phyloP scores from a whole-genome alignment of 306 rosid genomes.

The Chamaecrista fasciculata region DNA sequence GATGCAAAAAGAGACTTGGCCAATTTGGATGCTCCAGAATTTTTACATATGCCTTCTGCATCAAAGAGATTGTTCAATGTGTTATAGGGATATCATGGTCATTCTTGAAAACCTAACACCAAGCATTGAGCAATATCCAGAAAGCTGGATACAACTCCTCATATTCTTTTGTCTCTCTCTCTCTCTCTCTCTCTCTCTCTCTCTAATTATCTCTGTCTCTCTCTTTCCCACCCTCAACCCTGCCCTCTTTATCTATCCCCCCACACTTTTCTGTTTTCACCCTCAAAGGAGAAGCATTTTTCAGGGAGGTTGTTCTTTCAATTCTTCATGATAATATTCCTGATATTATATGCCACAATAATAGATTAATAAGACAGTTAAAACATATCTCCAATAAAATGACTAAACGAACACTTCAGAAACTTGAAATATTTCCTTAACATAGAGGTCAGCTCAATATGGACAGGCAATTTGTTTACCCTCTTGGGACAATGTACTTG shows the following conservation, averaged over 20 bases:
- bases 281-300: neutral
- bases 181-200: neutral
- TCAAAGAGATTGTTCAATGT: conserved; percentile 65
- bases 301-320: neutral
- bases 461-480: neutral
- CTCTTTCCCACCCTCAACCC: neutral
- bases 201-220: neutral
- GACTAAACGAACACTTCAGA: neutral
- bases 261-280: neutral
- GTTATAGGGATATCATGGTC: conserved; percentile 39
- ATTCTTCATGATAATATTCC: neutral
- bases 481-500: neutral
- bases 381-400: conserved; percentile 4
- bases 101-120: conserved; percentile 37
- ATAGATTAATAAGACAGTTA: neutral
- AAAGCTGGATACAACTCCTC: conserved; percentile 9
- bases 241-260: neutral
- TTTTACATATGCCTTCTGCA: conserved; percentile 86
- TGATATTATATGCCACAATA: neutral
- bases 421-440: neutral
- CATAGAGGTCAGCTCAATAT: neutral
- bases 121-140: conserved; percentile 16
- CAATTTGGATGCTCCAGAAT: conserved; percentile 78
- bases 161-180: neutral
- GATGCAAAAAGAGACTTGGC: conserved; percentile 94